These are phyloP conservation scores for Aspergillus spinulosporus DNA, from an alignment of 2,329 filamentous ascomycete genomes.

Conservation along the genomic window DNA sequence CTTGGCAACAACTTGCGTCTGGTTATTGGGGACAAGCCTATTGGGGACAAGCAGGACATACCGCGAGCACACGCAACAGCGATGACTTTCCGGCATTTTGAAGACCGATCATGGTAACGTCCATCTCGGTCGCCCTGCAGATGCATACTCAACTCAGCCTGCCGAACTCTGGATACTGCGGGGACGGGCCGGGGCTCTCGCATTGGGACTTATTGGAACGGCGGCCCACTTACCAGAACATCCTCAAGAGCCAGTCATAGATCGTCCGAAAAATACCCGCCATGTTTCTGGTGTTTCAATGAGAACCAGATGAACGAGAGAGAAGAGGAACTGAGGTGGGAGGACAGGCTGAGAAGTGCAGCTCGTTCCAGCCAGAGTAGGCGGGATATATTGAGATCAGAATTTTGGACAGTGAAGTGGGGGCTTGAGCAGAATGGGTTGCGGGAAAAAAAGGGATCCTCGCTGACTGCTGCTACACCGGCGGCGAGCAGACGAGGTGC, in stretches of 20 bases:
- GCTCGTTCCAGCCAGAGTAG: constrained; percentile 13
- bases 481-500: constrained; percentile 17
- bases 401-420: constrained; percentile 24
- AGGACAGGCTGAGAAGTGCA: constrained; percentile 11
- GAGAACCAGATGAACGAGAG: constrained; percentile 4
- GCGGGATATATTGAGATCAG: constrained; percentile 23
- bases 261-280: constrained; percentile 88
- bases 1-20: constrained; percentile 17
- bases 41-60: constrained; percentile 57
- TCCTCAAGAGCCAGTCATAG: constrained; percentile 97
- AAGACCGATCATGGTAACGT: constrained; percentile 97
- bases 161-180: constrained; percentile 28
- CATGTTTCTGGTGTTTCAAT: constrained; percentile 56
- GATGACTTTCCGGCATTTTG: constrained; percentile 99
- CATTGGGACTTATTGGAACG: constrained; percentile 25
- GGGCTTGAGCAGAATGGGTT: constrained; percentile 18
- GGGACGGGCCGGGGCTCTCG: constrained; percentile 35
- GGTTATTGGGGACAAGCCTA: background rate
- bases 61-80: constrained; percentile 86
- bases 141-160: constrained; percentile 23
- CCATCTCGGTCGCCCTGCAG: constrained; percentile 94
- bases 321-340: constrained; percentile 2
- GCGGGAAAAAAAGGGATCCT: constrained; percentile 16
- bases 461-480: constrained; percentile 17
- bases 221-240: constrained; percentile 77